phyloP scores from a whole-genome alignment of 192 early-diverging fungal genomes.

The Coemansia sp. region DNA sequence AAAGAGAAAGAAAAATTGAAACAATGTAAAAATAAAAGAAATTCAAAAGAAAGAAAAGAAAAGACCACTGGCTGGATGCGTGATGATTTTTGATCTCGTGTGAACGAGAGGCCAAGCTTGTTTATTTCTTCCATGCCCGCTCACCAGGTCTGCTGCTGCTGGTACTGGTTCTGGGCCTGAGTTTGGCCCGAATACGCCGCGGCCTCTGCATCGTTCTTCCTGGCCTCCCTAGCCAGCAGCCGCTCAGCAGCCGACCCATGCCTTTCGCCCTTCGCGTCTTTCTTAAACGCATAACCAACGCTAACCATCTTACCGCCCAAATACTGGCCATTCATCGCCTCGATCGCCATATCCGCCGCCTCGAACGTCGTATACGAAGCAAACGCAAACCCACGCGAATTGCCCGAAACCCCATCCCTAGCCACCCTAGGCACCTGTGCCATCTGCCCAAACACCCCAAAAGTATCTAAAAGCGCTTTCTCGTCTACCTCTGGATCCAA shows the following conservation, averaged over 20 bases:
- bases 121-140: no score
- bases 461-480: conserved; percentile 90
- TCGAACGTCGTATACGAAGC: conserved; percentile 93
- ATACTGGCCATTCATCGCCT: conserved; percentile 98
- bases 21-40: not conserved
- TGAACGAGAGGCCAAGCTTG: no score
- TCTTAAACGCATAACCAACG: conserved; percentile 94
- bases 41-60: conserved; percentile 5
- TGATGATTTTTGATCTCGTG: no score
- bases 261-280: conserved; percentile 96
- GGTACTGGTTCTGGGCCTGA: not conserved
- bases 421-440: conserved; percentile 85
- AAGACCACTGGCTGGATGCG: no score
- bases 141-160: not conserved
- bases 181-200: not conserved
- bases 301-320: conserved; percentile 90
- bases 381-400: conserved; percentile 92
- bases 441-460: conserved; percentile 91
- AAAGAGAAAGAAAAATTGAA: conserved; percentile 1
- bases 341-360: conserved; percentile 93
- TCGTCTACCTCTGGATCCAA: conserved; percentile 91
- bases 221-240: conserved; percentile 85
- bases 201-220: conserved; percentile 65
- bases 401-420: conserved; percentile 81
- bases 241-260: conserved; percentile 95